Percentiles rank a stretch among this genome's conserved stretches.
phyloP scores from a whole-genome alignment of 176 grass and related monocot genomes.

The Bolboschoenus planiculmis region DNA sequence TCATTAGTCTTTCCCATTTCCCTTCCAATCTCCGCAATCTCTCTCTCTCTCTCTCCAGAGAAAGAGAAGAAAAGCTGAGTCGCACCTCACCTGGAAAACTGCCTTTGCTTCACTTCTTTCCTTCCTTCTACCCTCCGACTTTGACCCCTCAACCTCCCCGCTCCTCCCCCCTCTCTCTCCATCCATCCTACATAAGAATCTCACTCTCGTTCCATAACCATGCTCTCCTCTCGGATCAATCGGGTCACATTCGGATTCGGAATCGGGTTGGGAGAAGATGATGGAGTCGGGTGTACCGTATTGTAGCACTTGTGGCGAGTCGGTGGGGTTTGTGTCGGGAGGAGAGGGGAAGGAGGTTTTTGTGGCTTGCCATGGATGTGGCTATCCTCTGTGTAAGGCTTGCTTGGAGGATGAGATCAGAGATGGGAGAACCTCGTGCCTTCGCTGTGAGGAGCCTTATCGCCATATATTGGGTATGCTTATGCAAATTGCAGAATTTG shows the following conservation, averaged over 20 bases:
- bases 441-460: slow-evolving; percentile 70
- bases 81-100: slow-evolving; percentile 35
- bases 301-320: slow-evolving; percentile 74
- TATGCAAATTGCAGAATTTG: too few relatives aligned
- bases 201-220: slow-evolving; percentile 28
- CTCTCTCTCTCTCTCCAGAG: neutral
- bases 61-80: slow-evolving; percentile 23
- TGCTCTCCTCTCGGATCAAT: neutral
- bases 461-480: slow-evolving; percentile 29
- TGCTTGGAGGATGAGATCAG: slow-evolving; percentile 78
- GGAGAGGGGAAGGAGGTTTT: slow-evolving; percentile 31
- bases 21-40: slow-evolving; percentile 76
- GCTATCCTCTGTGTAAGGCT: slow-evolving; percentile 69
- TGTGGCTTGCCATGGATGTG: slow-evolving; percentile 72
- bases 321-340: slow-evolving; percentile 24
- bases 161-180: slow-evolving; percentile 26
- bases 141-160: slow-evolving; percentile 60
- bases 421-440: slow-evolving; percentile 54
- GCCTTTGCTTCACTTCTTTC: slow-evolving; percentile 94
- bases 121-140: slow-evolving; percentile 82
- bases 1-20: slow-evolving; percentile 28
- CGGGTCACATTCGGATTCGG: neutral
- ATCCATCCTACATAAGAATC: slow-evolving; percentile 32
- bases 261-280: slow-evolving; percentile 11
- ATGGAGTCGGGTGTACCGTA: slow-evolving; percentile 43